Conservation (phyloP, 805 yeast genomes). For the Myxozyma udenii region DNA sequence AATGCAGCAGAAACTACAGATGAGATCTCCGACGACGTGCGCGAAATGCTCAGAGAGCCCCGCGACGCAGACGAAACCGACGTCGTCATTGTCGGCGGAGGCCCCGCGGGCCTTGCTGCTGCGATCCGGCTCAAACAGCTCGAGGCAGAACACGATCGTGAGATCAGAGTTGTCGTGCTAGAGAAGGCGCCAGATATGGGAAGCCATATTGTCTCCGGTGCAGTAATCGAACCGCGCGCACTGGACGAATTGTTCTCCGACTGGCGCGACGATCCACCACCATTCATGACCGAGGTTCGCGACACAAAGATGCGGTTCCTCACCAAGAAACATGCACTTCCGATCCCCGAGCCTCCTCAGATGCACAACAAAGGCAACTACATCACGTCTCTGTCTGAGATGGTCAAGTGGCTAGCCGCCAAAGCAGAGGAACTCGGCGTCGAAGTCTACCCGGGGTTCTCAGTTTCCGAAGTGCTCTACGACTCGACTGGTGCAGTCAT, state of each 20-base stretch:
- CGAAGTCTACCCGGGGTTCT: constrained; percentile 85
- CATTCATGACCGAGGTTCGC: constrained; percentile 64
- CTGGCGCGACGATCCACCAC: constrained; percentile 42
- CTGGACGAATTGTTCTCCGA: constrained; percentile 78
- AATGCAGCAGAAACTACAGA: too few relatives aligned
- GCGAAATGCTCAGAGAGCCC: constrained; percentile 14
- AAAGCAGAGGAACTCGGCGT: constrained; percentile 92
- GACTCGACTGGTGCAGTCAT: constrained; percentile 53
- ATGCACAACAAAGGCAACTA: constrained; percentile 80
- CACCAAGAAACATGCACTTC: constrained; percentile 56
- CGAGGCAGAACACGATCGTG: constrained; percentile 57
- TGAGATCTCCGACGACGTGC: constrained; percentile 9
- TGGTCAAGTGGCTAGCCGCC: constrained; percentile 77
- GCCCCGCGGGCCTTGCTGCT: constrained; percentile 95
- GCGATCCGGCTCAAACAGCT: constrained; percentile 87
- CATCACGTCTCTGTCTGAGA: constrained; percentile 77
- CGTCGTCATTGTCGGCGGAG: constrained; percentile 95
- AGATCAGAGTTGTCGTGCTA: constrained; percentile 77
- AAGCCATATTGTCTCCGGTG: constrained; percentile 82
- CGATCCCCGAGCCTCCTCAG: constrained; percentile 92
- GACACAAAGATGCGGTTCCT: constrained; percentile 71
- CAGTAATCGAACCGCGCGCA: constrained; percentile 88
- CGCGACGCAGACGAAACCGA: constrained; percentile 85
- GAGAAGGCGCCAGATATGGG: constrained; percentile 96
- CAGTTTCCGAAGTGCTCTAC: constrained; percentile 63